A percentile compares a stretch with the other conserved stretches of the same genome.
These are phyloP conservation scores for Malus hybrid DNA, from an alignment of 331 rosid genomes.

Conservation along the genomic window DNA sequence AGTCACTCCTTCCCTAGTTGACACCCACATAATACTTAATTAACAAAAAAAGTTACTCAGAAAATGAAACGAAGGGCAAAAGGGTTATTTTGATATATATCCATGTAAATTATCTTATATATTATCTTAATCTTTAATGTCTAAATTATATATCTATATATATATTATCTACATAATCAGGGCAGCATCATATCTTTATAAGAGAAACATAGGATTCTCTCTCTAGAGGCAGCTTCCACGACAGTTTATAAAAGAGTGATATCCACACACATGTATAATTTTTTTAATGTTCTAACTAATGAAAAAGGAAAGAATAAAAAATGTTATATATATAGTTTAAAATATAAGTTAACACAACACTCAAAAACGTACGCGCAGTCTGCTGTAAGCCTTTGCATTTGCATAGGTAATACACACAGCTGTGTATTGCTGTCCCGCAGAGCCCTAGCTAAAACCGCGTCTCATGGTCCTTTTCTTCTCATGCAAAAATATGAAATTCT, in stretches of 20 bases:
- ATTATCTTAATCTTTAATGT: background rate
- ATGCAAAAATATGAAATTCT: conserved; percentile 13
- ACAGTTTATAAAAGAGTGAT: background rate
- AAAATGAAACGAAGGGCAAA: background rate
- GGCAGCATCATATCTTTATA: background rate
- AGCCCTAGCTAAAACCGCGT: conserved; percentile 70
- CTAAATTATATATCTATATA: too few species aligned
- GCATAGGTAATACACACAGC: conserved; percentile 46
- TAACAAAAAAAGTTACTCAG: too few species aligned
- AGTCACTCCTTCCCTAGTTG: conserved; percentile 23
- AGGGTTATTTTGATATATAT: background rate
- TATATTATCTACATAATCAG: background rate
- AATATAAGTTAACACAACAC: background rate
- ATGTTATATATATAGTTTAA: background rate
- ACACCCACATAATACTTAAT: conserved; percentile 8
- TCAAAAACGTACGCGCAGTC: conserved; percentile 37
- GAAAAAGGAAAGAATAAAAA: background rate
- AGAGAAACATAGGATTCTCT: conserved; percentile 34
- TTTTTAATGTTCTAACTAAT: background rate
- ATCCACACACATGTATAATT: background rate
- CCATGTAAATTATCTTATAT: background rate
- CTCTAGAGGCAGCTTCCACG: conserved; percentile 45
- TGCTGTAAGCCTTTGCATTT: conserved; percentile 20
- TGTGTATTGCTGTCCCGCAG: conserved; percentile 64
- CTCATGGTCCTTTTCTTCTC: conserved; percentile 16